Percentiles rank a stretch among this genome's conserved stretches.
phyloP scores from a whole-genome alignment of 1,284 basidiomycete species.

The Phylloporus gajari region DNA sequence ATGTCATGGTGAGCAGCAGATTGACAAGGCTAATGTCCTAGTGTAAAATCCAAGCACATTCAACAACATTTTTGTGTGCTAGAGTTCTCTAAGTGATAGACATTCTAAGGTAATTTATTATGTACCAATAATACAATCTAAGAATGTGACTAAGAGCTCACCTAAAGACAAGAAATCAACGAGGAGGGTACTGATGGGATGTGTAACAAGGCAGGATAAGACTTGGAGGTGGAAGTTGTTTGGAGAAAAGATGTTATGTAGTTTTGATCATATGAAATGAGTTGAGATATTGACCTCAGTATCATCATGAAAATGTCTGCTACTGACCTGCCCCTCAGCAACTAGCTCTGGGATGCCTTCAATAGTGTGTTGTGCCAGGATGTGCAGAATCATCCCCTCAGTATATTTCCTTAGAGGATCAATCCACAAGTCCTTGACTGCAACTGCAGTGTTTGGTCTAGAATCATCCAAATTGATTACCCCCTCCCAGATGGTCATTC shows the following conservation, averaged over 20 bases:
- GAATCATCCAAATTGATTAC: no score
- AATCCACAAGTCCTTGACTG: constrained; percentile 12
- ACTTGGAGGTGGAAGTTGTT: constrained; percentile 1
- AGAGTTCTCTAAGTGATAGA: not conserved
- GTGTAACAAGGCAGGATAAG: constrained; percentile 12
- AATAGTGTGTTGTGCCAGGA: not conserved
- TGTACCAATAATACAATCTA: constrained; percentile 13
- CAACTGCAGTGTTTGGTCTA: no score
- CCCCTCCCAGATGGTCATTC: no score
- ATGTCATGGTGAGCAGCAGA: not conserved
- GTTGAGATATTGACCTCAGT: not conserved
- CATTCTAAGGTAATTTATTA: not conserved
- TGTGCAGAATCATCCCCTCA: constrained; percentile 15
- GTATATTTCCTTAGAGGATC: constrained; percentile 20
- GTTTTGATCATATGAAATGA: constrained; percentile 6
- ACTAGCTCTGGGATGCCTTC: constrained; percentile 16
- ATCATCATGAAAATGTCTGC: not conserved
- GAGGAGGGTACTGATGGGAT: constrained; percentile 6
- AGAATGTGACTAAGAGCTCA: constrained; percentile 12
- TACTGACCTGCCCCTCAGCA: constrained; percentile 18
- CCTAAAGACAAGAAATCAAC: constrained; percentile 15
- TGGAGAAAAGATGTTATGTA: not conserved
- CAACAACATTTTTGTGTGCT: constrained; percentile 8
- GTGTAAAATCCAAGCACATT: constrained; percentile 12
- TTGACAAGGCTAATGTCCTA: constrained; percentile 6